Base-by-base conservation (phyloP, 345 rosid genomes). In the Theobroma cacao region DNA sequence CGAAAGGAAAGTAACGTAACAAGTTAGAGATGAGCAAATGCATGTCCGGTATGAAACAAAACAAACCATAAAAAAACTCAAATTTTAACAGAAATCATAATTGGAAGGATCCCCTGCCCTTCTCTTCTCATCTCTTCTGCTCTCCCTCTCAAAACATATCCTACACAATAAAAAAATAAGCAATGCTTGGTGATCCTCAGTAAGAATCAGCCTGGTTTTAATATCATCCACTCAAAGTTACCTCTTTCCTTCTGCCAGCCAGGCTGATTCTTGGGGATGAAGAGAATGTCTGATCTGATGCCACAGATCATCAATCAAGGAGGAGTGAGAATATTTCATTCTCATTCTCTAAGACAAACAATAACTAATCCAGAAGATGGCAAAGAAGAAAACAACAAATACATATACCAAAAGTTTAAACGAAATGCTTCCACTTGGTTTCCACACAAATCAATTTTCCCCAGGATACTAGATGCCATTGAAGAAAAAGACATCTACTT, bases 1-100 rank as follows among this genome's bases (percentile, higher is more conserved):
- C 84, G 75, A 64, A 70, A 9, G 8, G 59, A 43, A 73, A 60
- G 67, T 56, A 50, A 13, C 2, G 33, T 31, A 34, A 72, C 17
- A 43, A 64, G 60, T 58, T 20, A 68, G 64, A 45, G 28, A 65
- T 58, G 36, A 59, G 22, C 30, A 33, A 15, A 9, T 8, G 4
- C 28, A 43, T 33, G 20, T 15, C 24, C 9, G 3, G 40, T 31
- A 45, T 26, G 24, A 28, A 8, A 47, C n/a, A 45, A 69, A 26
- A 47, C 31, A 69, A 67, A 40, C 31, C 12, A 64, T 2, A 20
- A 64, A 64, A 41, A 64, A n/a, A 12, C n/a, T 40, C 3, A 3
- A 66, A 68, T 0, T 22, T 69, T 26, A 30, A 70, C 40, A 47
- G 74, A 41, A 59, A 59, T 59, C 34, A 9, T 26, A 24, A 13